Evolutionary conservation across 2,329 filamentous ascomycete genomes (phyloP).

Genomic region (Coniochaeta sp.): DNA sequence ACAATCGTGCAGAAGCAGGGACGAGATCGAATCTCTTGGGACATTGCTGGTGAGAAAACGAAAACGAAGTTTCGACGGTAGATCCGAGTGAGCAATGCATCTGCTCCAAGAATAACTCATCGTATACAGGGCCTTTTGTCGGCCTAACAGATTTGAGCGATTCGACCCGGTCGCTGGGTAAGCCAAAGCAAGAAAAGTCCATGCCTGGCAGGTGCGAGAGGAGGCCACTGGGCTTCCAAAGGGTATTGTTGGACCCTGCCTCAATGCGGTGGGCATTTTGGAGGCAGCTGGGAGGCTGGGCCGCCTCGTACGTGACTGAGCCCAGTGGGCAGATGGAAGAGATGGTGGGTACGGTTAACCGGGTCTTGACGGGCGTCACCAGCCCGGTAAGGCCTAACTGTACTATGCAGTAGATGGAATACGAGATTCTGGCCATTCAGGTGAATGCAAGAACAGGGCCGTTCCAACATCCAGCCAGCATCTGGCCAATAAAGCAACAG

Average conservation of each 20-base stretch:
- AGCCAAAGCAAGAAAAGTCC: not conserved
- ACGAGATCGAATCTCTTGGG: not conserved
- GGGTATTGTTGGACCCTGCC: no score
- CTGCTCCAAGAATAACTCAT: not conserved
- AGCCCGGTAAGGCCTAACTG: not conserved
- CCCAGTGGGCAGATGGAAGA: not conserved
- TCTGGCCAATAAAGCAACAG: not conserved
- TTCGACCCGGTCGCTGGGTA: not conserved
- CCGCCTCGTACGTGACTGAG: not conserved
- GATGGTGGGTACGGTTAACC: not conserved
- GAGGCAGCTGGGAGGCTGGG: not conserved
- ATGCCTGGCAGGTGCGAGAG: not conserved
- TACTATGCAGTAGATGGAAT: not conserved
- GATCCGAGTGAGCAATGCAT: not conserved
- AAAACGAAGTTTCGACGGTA: not conserved
- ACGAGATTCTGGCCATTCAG: not conserved
- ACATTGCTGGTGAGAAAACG: not conserved
- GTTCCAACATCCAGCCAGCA: not conserved
- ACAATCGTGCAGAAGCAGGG: not conserved
- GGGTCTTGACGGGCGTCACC: not conserved
- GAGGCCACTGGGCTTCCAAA: not conserved
- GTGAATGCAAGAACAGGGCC: not conserved
- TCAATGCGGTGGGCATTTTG: not conserved
- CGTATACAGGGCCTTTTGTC: not conserved
- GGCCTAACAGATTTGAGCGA: not conserved